Conservation (phyloP, 208 protist species). For the Acanthamoeba triangularis region DNA sequence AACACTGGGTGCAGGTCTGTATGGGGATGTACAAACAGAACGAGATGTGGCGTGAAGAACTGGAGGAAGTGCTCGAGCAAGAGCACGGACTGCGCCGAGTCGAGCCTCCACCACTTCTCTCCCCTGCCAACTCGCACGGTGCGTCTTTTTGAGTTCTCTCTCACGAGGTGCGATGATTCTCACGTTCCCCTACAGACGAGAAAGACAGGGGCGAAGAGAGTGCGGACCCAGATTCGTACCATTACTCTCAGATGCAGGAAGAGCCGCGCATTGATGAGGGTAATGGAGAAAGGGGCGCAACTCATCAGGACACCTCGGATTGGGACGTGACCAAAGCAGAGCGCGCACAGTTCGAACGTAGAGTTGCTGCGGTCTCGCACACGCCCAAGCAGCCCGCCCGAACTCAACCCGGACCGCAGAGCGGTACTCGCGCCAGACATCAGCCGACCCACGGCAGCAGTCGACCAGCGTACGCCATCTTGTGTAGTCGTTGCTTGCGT, state of each 20-base stretch:
- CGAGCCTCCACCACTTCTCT: constrained; percentile 5
- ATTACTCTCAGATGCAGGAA: neutral
- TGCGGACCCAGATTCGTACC: neutral
- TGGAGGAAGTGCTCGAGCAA: constrained; percentile 19
- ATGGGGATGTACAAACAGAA: constrained; percentile 35
- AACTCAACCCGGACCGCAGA: neutral
- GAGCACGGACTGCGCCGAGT: constrained; percentile 3
- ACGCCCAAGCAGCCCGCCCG: neutral
- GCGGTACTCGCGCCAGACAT: too few species aligned
- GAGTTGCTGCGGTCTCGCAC: neutral
- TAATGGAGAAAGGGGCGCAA: neutral
- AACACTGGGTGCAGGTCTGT: neutral
- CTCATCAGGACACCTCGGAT: neutral
- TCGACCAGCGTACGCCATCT: neutral
- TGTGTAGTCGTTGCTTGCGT: neutral
- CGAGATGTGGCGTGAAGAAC: constrained; percentile 29
- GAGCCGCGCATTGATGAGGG: neutral
- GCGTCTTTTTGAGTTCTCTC: neutral
- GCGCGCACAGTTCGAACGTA: neutral
- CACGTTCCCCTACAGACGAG: neutral
- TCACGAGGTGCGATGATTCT: neutral
- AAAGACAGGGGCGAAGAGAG: constrained; percentile 12
- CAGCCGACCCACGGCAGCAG: too few species aligned
- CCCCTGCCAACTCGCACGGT: constrained; percentile 17
- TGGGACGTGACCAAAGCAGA: neutral